Evolutionary conservation across 202 grass and related monocot species (phyloP), one percentile per base, ranked within the genome.

Genomic region (Carex sylvatica): DNA sequence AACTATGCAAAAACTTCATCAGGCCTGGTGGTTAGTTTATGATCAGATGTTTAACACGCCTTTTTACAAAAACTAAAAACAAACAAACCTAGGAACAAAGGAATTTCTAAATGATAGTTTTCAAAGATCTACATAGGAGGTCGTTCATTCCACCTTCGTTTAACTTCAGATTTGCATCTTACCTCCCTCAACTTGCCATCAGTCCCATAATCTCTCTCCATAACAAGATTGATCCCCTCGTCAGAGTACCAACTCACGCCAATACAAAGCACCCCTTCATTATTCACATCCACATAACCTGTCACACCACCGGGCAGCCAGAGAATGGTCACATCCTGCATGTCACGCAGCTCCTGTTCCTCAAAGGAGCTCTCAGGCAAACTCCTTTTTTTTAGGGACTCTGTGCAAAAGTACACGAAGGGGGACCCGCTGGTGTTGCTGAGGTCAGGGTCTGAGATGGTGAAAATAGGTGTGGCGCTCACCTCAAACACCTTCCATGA

Each of bases 401-500:
- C 96, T 51, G 90, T 99, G 86, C 88, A 90, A 38, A 99, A 70
- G 82, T 95, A 93, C 15, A 95, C 78, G 0, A 93, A 93, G 42
- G 74, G 74, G 19, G 88, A 22, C 18, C 84, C 90, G 6, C 66
- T 84, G 78, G 64, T 70, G 11, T 64, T 65, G 42, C 61, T 53
- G 40, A 24, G 12, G 13, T 82, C 78, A 62, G 86, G 76, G 20
- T 46, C 77, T 66, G 88, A 70, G 78, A 79, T 83, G 28, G 84
- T 80, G 65, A 93, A 98, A 83, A 99, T 90, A 61, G 96, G 96
- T 81, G 89, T 95, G 44, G 92, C 92, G 74, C 92, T 91, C 40
- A 95, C 83, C 85, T 99, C 96, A 51, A 93, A 99, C 61, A 99
- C 91, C 85, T 99, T 99, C 92, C 96, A 99, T 36, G 89, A 91